A percentile compares a stretch with the other conserved stretches of the same genome.
These are phyloP conservation scores for Tetrahymena malaccensis DNA, from an alignment of 73 alveolate genomes.

Conservation along the genomic window DNA sequence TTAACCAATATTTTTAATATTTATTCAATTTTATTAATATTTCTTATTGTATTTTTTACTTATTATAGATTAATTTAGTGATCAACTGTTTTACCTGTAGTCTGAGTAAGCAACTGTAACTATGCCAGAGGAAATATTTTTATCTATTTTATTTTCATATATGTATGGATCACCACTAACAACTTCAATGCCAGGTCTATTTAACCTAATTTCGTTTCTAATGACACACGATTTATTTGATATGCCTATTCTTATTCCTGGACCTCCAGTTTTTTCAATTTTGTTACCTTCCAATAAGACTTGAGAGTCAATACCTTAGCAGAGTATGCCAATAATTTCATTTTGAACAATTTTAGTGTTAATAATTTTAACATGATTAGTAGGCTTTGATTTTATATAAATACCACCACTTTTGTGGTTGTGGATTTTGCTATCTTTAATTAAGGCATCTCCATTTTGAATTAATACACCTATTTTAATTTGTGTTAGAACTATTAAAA, in stretches of 20 bases:
- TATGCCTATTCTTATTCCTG: slow-evolving; percentile 56
- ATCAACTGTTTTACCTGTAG: neutral
- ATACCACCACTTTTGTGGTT: slow-evolving; percentile 24
- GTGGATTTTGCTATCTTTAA: slow-evolving; percentile 20
- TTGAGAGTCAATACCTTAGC: slow-evolving; percentile 56
- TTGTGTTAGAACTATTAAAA: neutral
- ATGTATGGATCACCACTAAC: slow-evolving; percentile 56
- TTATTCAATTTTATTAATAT: too few relatives aligned
- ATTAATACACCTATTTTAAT: neutral
- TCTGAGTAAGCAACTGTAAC: slow-evolving; percentile 40
- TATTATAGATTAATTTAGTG: neutral
- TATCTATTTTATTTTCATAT: slow-evolving; percentile 42
- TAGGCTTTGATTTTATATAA: slow-evolving; percentile 1
- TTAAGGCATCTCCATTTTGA: slow-evolving; percentile 8
- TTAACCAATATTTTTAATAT: too few relatives aligned
- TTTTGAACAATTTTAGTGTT: slow-evolving; percentile 51
- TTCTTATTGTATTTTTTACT: too few relatives aligned
- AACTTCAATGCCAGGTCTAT: slow-evolving; percentile 55
- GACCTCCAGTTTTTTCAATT: slow-evolving; percentile 52
- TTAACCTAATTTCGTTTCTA: slow-evolving; percentile 53
- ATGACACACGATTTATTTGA: slow-evolving; percentile 47
- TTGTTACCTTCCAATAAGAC: slow-evolving; percentile 38
- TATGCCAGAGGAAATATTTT: slow-evolving; percentile 53
- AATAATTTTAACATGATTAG: slow-evolving; percentile 22
- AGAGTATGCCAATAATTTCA: slow-evolving; percentile 48